Base-by-base conservation (phyloP, 2,329 filamentous ascomycete species). In the Apiospora kogelbergensis region DNA sequence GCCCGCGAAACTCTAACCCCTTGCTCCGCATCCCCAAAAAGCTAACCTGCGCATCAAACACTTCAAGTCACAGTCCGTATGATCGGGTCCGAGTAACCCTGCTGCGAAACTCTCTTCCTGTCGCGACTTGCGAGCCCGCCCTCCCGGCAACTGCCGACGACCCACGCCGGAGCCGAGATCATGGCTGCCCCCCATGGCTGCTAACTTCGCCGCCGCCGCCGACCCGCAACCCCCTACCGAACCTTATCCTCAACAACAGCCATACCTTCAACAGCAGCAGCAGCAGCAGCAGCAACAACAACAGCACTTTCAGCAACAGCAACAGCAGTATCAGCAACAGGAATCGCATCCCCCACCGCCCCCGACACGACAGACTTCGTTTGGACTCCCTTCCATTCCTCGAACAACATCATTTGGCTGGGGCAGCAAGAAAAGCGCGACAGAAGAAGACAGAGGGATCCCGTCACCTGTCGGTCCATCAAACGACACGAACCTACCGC, bases 371-470 rank as follows among this genome's bases (percentile, higher is more conserved):
- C 79, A 82, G 13, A 80, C 84, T 1, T 88, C 86, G 1, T 90
- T 90, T 26, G 86, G 86, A 0, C 77, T 91, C 45, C 88, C 89
- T 3, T 87, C 86, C 1, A 89, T 90, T 69, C 83, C 87, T 63
- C 83, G 87, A 41, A 84, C 83, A 17, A 90, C 88, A 20, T 87
- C 86, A 3, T 87, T 90, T 76, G 85, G 84, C 53, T 73, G 83
- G 41, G 68, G 76, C 77, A 44, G 78, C 74, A 68, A 81, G 79
- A 68, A 65, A 44, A 44, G 63, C 20, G 20, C 63, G 63, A 65
- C n/a, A 2, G 22, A 80, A 30, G 79, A 82, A 33, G 78, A 82
- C 57, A 73, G 75, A 68, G 68, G 70, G 63, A 60, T 65, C 17
- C 72, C 75, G 65, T 76, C 75, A 15, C 75, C 74, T 30, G 72